phyloP scores from a whole-genome alignment of 1,284 basidiomycete genomes.

The Puccinia triticina region DNA sequence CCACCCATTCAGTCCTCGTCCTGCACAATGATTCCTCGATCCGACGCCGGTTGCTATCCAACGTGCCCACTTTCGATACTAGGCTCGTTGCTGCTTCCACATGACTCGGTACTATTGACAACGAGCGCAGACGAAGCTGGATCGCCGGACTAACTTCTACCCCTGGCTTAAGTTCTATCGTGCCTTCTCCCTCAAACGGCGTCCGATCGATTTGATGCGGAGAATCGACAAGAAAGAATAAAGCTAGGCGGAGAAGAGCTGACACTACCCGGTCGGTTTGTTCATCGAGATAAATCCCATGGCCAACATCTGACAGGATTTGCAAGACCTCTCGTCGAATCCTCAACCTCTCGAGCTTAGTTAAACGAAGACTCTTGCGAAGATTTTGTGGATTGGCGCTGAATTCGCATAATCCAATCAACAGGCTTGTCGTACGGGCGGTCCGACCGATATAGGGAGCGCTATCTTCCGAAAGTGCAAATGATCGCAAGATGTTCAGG shows the following conservation, averaged over 20 bases:
- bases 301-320: slow-evolving; percentile 72
- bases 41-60: slow-evolving; percentile 31
- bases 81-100: slow-evolving; percentile 42
- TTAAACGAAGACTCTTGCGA: slow-evolving; percentile 51
- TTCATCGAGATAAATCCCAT: slow-evolving; percentile 64
- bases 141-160: slow-evolving; percentile 8
- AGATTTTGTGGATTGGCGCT: neutral
- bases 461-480: slow-evolving; percentile 51
- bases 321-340: slow-evolving; percentile 77
- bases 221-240: slow-evolving; percentile 46
- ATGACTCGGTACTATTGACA: slow-evolving; percentile 40
- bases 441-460: slow-evolving; percentile 24
- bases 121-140: slow-evolving; percentile 17
- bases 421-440: slow-evolving; percentile 10
- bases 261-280: slow-evolving; percentile 9
- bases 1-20: neutral
- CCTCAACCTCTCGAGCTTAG: slow-evolving; percentile 64
- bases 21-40: slow-evolving; percentile 20
- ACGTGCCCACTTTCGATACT: slow-evolving; percentile 25
- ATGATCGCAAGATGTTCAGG: slow-evolving; percentile 39
- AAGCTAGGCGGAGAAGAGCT: slow-evolving; percentile 14
- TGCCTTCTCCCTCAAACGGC: slow-evolving; percentile 14
- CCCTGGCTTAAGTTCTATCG: neutral
- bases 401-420: slow-evolving; percentile 40
- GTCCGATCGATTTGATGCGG: slow-evolving; percentile 43